Conservation (phyloP, 2,329 filamentous ascomycete genomes). For the Truncatella angustata region DNA sequence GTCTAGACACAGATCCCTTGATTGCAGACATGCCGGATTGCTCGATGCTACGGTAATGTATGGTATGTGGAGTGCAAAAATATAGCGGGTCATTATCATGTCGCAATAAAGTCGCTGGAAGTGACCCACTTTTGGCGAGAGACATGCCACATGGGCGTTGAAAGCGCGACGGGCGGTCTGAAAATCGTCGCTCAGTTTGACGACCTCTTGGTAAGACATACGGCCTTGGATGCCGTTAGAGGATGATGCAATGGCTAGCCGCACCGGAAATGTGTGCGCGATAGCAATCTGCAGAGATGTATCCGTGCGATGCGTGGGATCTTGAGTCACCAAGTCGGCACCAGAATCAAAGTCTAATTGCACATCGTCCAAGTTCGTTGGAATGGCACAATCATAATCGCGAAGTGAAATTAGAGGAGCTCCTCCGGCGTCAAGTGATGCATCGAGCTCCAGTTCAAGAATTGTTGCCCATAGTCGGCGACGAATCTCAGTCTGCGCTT, state of each 20-base stretch:
- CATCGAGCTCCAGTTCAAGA: constrained; percentile 44
- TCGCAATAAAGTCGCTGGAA: constrained; percentile 45
- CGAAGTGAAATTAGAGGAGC: constrained; percentile 40
- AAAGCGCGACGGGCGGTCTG: constrained; percentile 26
- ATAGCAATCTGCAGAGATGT: constrained; percentile 39
- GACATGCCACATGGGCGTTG: neutral
- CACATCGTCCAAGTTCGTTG: constrained; percentile 49
- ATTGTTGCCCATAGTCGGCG: constrained; percentile 53
- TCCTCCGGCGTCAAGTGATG: constrained; percentile 43
- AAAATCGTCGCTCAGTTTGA: constrained; percentile 39
- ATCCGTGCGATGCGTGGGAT: constrained; percentile 36
- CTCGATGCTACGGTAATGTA: constrained; percentile 38
- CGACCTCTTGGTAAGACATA: constrained; percentile 38
- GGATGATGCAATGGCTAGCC: constrained; percentile 37
- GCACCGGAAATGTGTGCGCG: constrained; percentile 36
- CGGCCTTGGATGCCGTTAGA: constrained; percentile 37
- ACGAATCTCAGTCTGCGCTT: constrained; percentile 43
- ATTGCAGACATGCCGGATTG: constrained; percentile 44
- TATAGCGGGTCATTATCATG: constrained; percentile 49
- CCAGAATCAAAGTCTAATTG: constrained; percentile 31
- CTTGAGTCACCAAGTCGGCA: constrained; percentile 18
- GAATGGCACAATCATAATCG: constrained; percentile 48
- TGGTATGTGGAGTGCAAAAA: constrained; percentile 53
- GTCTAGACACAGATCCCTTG: constrained; percentile 45
- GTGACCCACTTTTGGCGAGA: neutral